phyloP scores from a whole-genome alignment of 2,329 filamentous ascomycete genomes.

The Alternaria angustiovoidea region DNA sequence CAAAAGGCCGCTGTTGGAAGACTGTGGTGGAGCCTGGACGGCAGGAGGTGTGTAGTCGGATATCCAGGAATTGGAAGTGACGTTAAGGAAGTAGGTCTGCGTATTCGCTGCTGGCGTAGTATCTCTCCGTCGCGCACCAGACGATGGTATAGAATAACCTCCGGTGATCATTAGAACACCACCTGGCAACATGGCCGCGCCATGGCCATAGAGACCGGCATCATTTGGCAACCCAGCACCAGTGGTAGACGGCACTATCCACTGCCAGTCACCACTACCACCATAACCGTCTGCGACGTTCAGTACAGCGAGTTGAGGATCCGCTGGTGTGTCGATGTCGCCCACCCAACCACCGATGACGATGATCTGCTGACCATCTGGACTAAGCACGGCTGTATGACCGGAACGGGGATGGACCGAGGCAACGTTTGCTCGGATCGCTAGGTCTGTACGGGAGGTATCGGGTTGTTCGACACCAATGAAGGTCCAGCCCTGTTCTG shows the following conservation, averaged over 20 bases:
- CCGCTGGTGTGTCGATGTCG: constrained; percentile 75
- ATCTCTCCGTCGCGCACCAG: constrained; percentile 48
- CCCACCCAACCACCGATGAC: constrained; percentile 94
- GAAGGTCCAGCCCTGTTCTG: constrained; percentile 87
- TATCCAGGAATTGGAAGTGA: constrained; percentile 67
- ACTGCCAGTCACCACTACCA: constrained; percentile 69
- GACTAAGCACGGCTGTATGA: constrained; percentile 82
- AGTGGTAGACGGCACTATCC: constrained; percentile 67
- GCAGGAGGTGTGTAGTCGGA: constrained; percentile 63
- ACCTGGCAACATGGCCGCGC: constrained; percentile 67
- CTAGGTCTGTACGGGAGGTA: constrained; percentile 63
- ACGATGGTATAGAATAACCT: constrained; percentile 61
- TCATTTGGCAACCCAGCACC: constrained; percentile 53
- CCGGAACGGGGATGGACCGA: constrained; percentile 83
- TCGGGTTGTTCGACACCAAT: constrained; percentile 67
- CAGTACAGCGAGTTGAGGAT: constrained; percentile 81
- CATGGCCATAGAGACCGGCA: constrained; percentile 68
- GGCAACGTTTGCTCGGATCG: constrained; percentile 56
- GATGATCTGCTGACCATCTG: constrained; percentile 79
- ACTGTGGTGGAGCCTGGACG: constrained; percentile 16
- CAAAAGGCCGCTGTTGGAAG: constrained; percentile 43
- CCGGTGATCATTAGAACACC: constrained; percentile 69
- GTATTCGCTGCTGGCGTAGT: constrained; percentile 50
- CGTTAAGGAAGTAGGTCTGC: constrained; percentile 67
- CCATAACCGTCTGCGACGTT: constrained; percentile 78